These are phyloP conservation scores for Stenogyne calaminthoides DNA, from an alignment of 305 asterid species.

Conservation along the genomic window DNA sequence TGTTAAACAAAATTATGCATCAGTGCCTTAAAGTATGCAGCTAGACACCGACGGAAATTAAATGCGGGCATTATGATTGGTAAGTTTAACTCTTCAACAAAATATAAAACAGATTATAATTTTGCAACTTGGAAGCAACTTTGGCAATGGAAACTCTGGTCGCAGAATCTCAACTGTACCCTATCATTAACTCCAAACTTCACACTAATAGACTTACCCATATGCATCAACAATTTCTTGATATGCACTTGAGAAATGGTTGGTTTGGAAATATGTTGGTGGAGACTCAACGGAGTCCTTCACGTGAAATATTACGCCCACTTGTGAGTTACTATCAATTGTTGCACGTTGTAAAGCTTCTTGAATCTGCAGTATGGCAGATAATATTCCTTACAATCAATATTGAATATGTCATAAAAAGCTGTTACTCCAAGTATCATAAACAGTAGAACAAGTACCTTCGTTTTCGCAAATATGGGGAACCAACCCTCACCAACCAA, in stretches of 20 bases:
- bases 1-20: slow-evolving; percentile 43
- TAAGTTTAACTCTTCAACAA: slow-evolving; percentile 16
- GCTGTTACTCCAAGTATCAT: slow-evolving; percentile 21
- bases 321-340: slow-evolving; percentile 90
- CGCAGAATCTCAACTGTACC: slow-evolving; percentile 10
- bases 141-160: not conserved
- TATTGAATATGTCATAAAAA: slow-evolving; percentile 23
- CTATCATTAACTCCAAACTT: slow-evolving; percentile 6
- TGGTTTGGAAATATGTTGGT: slow-evolving; percentile 92
- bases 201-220: slow-evolving; percentile 62
- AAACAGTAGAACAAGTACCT: slow-evolving; percentile 47
- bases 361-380: slow-evolving; percentile 66
- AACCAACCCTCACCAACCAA: slow-evolving; percentile 99
- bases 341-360: slow-evolving; percentile 95
- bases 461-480: slow-evolving; percentile 79
- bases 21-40: slow-evolving; percentile 33
- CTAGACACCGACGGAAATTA: slow-evolving; percentile 19
- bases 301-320: slow-evolving; percentile 90
- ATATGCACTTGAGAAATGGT: slow-evolving; percentile 75
- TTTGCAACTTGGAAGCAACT: slow-evolving; percentile 10
- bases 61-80: slow-evolving; percentile 13
- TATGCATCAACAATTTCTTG: slow-evolving; percentile 99
- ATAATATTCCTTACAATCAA: slow-evolving; percentile 28
- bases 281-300: slow-evolving; percentile 90
- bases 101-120: not conserved